Conservation (phyloP, 345 rosid species). For the Gossypium herbaceum region DNA sequence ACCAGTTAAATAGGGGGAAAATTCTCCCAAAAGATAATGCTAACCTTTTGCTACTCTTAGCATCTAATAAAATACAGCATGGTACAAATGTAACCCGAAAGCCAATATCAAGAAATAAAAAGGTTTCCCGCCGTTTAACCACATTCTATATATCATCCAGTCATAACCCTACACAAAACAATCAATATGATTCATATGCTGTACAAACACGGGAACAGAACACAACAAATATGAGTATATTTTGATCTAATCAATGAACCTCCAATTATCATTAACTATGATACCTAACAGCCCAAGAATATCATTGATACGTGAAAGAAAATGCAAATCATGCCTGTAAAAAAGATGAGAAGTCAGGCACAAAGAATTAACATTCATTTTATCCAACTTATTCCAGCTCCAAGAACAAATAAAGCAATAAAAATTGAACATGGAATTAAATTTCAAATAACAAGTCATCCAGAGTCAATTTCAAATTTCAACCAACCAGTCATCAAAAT, state of each 20-base stretch:
- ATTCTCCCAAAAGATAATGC: neutral
- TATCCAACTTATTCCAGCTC: neutral
- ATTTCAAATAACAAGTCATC: neutral
- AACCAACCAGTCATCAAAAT: neutral
- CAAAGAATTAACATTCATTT: neutral
- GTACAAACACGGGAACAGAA: neutral
- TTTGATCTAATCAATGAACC: neutral
- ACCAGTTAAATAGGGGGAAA: neutral
- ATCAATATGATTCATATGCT: neutral
- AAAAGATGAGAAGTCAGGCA: neutral
- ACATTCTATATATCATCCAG: neutral
- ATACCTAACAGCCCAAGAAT: neutral
- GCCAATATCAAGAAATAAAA: neutral
- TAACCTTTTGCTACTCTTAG: neutral
- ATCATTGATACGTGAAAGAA: neutral
- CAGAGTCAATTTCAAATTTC: neutral
- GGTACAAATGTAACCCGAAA: neutral
- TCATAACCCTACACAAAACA: neutral
- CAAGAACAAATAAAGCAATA: neutral
- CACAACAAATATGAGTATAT: slow-evolving; percentile 1
- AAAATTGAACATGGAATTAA: neutral
- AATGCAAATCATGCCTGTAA: neutral
- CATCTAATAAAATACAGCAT: neutral
- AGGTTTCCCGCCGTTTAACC: neutral
- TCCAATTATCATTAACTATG: neutral